Base-by-base conservation (phyloP, 2,329 filamentous ascomycete species). In the Fusarium poae region DNA sequence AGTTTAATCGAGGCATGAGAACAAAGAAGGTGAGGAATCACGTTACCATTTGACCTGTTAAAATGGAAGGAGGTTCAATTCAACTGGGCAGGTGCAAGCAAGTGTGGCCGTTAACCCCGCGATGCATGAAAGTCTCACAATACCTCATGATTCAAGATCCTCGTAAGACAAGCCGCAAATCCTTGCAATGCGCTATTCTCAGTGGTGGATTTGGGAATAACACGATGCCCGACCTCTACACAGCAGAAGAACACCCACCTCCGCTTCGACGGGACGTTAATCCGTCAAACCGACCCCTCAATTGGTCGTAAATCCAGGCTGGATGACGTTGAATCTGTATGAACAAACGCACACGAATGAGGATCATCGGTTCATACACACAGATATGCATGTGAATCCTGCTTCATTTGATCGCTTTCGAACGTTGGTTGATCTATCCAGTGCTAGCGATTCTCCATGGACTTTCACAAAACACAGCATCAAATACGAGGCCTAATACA, bases 261-360 rank as follows among this genome's bases (percentile, higher is more conserved):
- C 62, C 54, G 70, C 72, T 63, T 66, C 68, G 29, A 39, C 70
- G 72, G 62, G 52, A 65, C 72, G 72, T 40, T 53, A 39, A 62
- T 60, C 72, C 72, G 70, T 48, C 56, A 37, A 52, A 44, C 51
- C 65, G 52, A 49, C 54, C 65, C 45, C 44, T 23, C 16, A 39
- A 49, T 52, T 62, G 37, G 39, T 27, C 13, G 34, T 35, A 25
- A 25, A 54, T 25, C 23, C 18, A 45, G 44, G 45, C 18, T 29
- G n/a, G 34, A 32, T 40, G 25, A 40, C 55, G 43, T 62, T 34
- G 57, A 30, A 54, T 27, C n/a, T 21, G n/a, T 8, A 8, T 51
- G 13, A 49, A 39, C 11, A 20, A 34, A 50, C 23, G 27, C 10
- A 20, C 18, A 40, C 23, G 35, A 37, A 29, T 12, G 21, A 8